These are phyloP conservation scores for Sugiyamaella marilandica DNA, from an alignment of 805 yeast species.

Conservation along the genomic window DNA sequence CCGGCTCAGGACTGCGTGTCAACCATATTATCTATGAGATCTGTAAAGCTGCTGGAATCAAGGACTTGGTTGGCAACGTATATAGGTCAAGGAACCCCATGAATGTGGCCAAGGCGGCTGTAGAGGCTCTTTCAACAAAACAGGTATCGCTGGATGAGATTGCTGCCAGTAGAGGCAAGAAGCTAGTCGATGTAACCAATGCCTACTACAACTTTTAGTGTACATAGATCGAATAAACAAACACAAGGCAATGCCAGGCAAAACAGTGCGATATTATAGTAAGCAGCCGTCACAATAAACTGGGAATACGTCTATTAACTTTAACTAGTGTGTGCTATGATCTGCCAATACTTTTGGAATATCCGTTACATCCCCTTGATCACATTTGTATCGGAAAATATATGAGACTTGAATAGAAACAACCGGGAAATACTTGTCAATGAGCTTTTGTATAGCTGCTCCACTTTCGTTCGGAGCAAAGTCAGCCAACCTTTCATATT, in stretches of 20 bases:
- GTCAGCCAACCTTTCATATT: neutral
- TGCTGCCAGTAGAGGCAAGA: slow-evolving; percentile 90
- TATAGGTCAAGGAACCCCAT: slow-evolving; percentile 89
- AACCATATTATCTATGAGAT: slow-evolving; percentile 86
- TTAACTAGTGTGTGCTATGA: no score
- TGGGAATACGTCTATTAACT: no score
- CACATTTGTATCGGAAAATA: no score
- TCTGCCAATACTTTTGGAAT: no score
- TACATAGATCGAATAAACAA: neutral
- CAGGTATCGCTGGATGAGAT: slow-evolving; percentile 82
- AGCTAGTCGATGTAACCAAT: slow-evolving; percentile 86
- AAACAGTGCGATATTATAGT: neutral
- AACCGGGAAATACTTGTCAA: no score
- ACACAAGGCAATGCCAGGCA: neutral
- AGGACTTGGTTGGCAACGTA: slow-evolving; percentile 86
- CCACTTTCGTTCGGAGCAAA: neutral
- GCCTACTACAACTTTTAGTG: slow-evolving; percentile 56
- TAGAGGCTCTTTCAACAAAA: slow-evolving; percentile 70
- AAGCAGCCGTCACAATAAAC: neutral
- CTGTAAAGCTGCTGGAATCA: slow-evolving; percentile 89
- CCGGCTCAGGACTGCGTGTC: slow-evolving; percentile 90
- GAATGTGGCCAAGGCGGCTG: slow-evolving; percentile 87
- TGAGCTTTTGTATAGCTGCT: no score
- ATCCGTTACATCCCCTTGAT: no score
- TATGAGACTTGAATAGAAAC: no score